Conservation (phyloP, 441 rosid species). For the Iberis amara region DNA sequence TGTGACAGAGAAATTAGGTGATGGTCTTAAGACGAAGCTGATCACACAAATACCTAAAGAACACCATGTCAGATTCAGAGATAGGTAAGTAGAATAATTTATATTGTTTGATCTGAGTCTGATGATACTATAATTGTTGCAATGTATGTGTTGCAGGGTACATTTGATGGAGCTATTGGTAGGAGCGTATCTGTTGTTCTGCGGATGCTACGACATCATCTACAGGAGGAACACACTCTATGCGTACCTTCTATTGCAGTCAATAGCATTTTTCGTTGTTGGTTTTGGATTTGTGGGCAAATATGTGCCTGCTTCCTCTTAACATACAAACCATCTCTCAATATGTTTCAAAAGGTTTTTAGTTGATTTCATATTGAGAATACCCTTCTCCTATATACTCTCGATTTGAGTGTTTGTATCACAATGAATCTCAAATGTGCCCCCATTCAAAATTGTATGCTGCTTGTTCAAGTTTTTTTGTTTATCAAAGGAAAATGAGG, state of each 20-base stretch:
- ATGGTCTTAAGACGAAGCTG: conserved; percentile 37
- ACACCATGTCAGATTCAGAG: conserved; percentile 35
- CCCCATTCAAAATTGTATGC: too few relatives aligned
- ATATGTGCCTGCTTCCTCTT: conserved; percentile 32
- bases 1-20: conserved; percentile 55
- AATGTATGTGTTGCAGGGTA: conserved; percentile 28
- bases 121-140: background rate
- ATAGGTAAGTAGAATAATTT: conserved; percentile 30
- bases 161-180: conserved; percentile 40
- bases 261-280: conserved; percentile 43
- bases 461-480: too few relatives aligned
- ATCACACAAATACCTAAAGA: conserved; percentile 28
- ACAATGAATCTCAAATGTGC: conserved; percentile 2
- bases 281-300: conserved; percentile 53
- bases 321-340: conserved; percentile 12
- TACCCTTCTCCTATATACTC: background rate
- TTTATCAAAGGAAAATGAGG: too few relatives aligned
- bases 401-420: conserved; percentile 12
- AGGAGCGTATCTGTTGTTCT: conserved; percentile 41
- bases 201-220: conserved; percentile 42
- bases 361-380: conserved; percentile 27
- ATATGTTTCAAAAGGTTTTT: conserved; percentile 18
- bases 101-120: background rate
- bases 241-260: conserved; percentile 43
- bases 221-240: conserved; percentile 39